A percentile compares a stretch with the other conserved stretches of the same genome.
phyloP scores from a whole-genome alignment of 1,284 basidiomycete genomes.

The Malassezia cuniculi region DNA sequence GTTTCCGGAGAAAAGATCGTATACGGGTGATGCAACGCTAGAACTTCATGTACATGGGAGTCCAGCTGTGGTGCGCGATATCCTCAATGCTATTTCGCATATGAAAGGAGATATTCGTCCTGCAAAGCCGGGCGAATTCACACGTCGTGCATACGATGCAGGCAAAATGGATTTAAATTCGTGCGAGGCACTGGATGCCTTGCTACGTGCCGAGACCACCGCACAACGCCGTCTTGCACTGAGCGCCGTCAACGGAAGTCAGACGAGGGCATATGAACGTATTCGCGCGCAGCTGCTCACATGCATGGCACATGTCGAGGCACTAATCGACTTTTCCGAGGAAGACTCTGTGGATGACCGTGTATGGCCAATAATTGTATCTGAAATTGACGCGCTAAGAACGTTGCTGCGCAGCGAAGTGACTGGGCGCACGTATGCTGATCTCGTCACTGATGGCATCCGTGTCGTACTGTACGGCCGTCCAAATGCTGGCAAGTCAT shows the following conservation, averaged over 20 bases:
- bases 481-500: conserved; percentile 79
- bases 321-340: conserved; percentile 79
- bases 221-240: conserved; percentile 62
- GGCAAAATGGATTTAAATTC: conserved; percentile 70
- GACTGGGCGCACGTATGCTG: conserved; percentile 48
- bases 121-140: conserved; percentile 75
- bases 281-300: conserved; percentile 57
- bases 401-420: conserved; percentile 10
- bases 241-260: conserved; percentile 54
- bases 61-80: conserved; percentile 59
- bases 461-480: conserved; percentile 73
- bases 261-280: conserved; percentile 51
- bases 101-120: conserved; percentile 48
- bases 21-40: conserved; percentile 67
- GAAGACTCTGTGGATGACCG: conserved; percentile 72
- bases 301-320: conserved; percentile 65
- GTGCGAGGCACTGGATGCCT: conserved; percentile 67
- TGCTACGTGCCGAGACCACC: conserved; percentile 74
- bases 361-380: conserved; percentile 49
- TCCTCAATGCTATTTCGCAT: conserved; percentile 55
- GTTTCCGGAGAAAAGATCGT: conserved; percentile 63
- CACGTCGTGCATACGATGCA: conserved; percentile 62
- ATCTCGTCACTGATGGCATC: conserved; percentile 65
- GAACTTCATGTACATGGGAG: conserved; percentile 82
- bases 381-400: conserved; percentile 1